A percentile compares a stretch with the other conserved stretches of the same genome.
Conservation (phyloP, 345 rosid genomes). For the Lagerstroemia speciosa region DNA sequence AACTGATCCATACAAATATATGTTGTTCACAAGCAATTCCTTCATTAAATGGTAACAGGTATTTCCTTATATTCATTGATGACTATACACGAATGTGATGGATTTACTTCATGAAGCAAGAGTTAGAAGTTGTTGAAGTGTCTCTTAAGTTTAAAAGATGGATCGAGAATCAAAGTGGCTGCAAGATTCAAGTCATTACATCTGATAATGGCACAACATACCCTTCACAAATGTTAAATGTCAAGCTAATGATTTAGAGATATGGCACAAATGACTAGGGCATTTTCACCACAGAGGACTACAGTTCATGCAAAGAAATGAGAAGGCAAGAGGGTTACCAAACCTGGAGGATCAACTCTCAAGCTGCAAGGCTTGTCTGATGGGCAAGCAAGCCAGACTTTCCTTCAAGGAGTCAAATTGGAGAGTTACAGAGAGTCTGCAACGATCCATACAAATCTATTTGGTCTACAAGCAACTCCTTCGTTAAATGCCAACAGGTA, state of each 20-base stretch:
- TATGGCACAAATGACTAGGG: too few species aligned
- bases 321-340: too few species aligned
- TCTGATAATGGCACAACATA: not conserved
- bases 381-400: too few species aligned
- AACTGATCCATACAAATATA: not conserved
- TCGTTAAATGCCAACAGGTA: not conserved
- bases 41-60: not conserved
- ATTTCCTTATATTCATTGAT: not conserved
- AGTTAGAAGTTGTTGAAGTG: not conserved
- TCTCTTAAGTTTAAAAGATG: not conserved
- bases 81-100: not conserved
- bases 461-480: not conserved
- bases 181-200: not conserved
- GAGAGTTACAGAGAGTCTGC: not conserved
- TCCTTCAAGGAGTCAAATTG: too few species aligned
- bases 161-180: not conserved
- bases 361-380: too few species aligned
- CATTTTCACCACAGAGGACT: too few species aligned
- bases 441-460: not conserved
- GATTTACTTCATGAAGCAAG: constrained; percentile 1
- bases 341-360: too few species aligned
- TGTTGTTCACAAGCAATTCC: not conserved
- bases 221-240: not conserved
- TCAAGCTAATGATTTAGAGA: too few species aligned
- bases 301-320: too few species aligned